Evolutionary conservation across 2,329 filamentous ascomycete species (phyloP).

Genomic region (Colletotrichum cordylinicola): DNA sequence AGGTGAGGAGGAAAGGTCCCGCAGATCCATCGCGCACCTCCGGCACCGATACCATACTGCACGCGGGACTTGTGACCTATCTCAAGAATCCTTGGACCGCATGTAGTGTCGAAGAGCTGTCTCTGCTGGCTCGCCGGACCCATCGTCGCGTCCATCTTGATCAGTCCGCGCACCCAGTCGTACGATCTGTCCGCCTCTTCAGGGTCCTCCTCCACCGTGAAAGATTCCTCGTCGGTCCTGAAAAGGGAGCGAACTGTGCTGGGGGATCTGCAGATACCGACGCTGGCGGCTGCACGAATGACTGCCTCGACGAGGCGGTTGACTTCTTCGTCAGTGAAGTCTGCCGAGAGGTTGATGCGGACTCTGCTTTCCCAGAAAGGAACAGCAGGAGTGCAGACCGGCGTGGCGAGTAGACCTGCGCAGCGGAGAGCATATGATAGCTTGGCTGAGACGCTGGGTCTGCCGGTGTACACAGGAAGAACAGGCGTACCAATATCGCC

Average conservation of each 20-base stretch:
- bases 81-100: neutral
- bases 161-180: neutral
- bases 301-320: conserved; percentile 1
- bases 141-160: neutral
- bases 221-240: neutral
- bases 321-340: conserved; percentile 5
- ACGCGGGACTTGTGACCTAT: conserved; percentile 1
- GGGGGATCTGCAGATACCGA: neutral
- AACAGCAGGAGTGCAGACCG: conserved; percentile 15
- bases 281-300: neutral
- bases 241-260: neutral
- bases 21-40: conserved; percentile 10
- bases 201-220: neutral
- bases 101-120: neutral
- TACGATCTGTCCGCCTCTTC: neutral
- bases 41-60: conserved; percentile 15
- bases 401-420: conserved; percentile 5
- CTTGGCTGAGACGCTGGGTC: conserved; percentile 6
- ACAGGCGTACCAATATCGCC: conserved; percentile 6
- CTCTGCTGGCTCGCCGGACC: neutral
- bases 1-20: conserved; percentile 21
- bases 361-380: conserved; percentile 25
- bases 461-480: conserved; percentile 9
- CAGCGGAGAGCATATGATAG: conserved; percentile 10
- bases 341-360: conserved; percentile 21